Percentiles rank a stretch among this genome's conserved stretches.
Evolutionary conservation across 2,329 filamentous ascomycete species (phyloP).

Genomic region (Diaporthe humulicola): DNA sequence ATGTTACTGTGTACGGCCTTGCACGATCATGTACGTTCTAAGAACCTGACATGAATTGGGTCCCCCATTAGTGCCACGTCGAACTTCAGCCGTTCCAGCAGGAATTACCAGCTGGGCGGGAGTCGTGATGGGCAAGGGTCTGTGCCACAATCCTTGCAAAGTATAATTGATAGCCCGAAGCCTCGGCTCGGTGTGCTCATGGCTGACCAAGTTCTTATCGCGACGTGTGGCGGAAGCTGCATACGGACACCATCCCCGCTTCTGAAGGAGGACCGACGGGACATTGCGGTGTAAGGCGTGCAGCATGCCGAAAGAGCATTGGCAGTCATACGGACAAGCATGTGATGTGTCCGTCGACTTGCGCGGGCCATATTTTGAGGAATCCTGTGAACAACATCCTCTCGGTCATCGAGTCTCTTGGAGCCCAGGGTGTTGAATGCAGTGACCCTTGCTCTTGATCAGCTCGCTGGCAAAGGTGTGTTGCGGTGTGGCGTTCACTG

Average conservation of each 20-base stretch:
- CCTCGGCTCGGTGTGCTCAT: slow-evolving; percentile 24
- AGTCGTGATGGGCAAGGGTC: slow-evolving; percentile 24
- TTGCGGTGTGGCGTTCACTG: slow-evolving; percentile 35
- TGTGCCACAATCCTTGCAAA: slow-evolving; percentile 32
- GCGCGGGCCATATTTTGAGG: slow-evolving; percentile 10
- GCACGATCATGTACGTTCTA: not conserved
- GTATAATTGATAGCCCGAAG: slow-evolving; percentile 18
- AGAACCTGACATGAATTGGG: not conserved
- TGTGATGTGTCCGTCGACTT: slow-evolving; percentile 6
- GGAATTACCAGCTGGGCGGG: slow-evolving; percentile 28
- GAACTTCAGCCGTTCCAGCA: slow-evolving; percentile 22
- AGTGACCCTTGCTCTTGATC: not conserved
- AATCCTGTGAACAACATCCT: not conserved
- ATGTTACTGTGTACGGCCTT: slow-evolving; percentile 20
- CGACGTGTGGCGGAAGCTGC: slow-evolving; percentile 9
- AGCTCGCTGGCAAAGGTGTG: slow-evolving; percentile 20
- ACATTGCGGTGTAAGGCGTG: slow-evolving; percentile 30
- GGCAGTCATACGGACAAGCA: slow-evolving; percentile 14
- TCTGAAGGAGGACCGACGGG: slow-evolving; percentile 15
- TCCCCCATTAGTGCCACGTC: not conserved
- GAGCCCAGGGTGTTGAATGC: slow-evolving; percentile 16
- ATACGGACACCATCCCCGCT: slow-evolving; percentile 24
- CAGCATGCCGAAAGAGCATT: slow-evolving; percentile 17
- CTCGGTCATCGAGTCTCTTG: slow-evolving; percentile 11
- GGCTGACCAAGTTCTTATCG: slow-evolving; percentile 27